Evolutionary conservation across 2,329 filamentous ascomycete species (phyloP).

Genomic region (Ophiosphaerella herpotricha): DNA sequence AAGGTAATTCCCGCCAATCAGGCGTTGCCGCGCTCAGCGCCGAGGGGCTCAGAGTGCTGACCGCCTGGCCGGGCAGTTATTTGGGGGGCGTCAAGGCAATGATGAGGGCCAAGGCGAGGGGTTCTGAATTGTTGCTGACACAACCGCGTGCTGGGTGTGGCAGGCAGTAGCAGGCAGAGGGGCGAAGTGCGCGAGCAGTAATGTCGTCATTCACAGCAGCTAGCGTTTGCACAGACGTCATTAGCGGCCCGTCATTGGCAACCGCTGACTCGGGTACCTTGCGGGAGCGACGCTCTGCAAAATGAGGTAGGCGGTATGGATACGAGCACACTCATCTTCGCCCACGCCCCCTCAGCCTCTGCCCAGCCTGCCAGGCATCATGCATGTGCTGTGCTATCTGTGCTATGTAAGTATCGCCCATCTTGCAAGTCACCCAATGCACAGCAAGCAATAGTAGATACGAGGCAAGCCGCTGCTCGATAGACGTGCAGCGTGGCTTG

Average conservation of each 20-base stretch:
- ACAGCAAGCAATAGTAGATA: no score
- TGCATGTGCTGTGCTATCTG: no score
- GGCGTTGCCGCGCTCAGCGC: slow-evolving; percentile 1
- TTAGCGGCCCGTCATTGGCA: slow-evolving; percentile 16
- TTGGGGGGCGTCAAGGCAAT: slow-evolving; percentile 8
- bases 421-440: no score
- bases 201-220: slow-evolving; percentile 14
- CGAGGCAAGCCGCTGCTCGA: neutral
- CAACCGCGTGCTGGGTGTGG: slow-evolving; percentile 9
- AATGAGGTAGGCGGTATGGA: slow-evolving; percentile 25
- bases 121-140: slow-evolving; percentile 21
- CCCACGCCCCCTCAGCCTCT: neutral
- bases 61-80: neutral
- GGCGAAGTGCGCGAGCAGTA: slow-evolving; percentile 15
- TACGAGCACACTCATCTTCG: slow-evolving; percentile 6
- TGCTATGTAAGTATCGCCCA: no score
- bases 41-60: neutral
- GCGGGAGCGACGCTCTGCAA: slow-evolving; percentile 17
- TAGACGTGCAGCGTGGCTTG: slow-evolving; percentile 9
- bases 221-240: slow-evolving; percentile 10
- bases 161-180: no score
- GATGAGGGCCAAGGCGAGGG: slow-evolving; percentile 31
- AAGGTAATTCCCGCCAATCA: slow-evolving; percentile 20
- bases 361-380: no score
- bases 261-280: slow-evolving; percentile 19